Evolutionary conservation across 169 alveolate genomes (phyloP).

Genomic region (Babesia bigemina): DNA sequence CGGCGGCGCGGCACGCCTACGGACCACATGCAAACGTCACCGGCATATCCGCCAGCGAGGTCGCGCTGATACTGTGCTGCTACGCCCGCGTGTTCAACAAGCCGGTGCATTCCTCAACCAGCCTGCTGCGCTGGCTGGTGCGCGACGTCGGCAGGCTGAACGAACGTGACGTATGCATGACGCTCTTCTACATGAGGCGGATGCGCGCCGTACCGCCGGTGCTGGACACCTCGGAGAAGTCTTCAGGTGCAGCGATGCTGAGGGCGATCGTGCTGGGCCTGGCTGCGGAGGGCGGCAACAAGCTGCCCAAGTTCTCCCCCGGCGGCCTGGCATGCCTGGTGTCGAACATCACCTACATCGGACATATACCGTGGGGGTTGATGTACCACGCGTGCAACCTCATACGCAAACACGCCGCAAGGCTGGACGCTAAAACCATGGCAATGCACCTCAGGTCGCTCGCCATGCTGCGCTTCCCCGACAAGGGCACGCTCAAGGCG

Average conservation of each 20-base stretch:
- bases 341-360: conserved; percentile 50
- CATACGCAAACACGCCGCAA: conserved; percentile 24
- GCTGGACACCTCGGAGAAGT: conserved; percentile 26
- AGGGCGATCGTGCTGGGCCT: conserved; percentile 55
- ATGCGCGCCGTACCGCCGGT: conserved; percentile 48
- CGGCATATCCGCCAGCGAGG: conserved; percentile 63
- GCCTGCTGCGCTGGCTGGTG: conserved; percentile 51
- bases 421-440: conserved; percentile 54
- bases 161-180: conserved; percentile 66
- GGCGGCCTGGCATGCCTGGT: conserved; percentile 56
- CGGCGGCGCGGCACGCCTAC: conserved; percentile 48
- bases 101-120: conserved; percentile 38
- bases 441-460: conserved; percentile 61
- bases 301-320: conserved; percentile 50
- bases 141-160: conserved; percentile 54
- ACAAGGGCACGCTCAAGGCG: conserved; percentile 37
- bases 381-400: conserved; percentile 59
- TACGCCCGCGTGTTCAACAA: conserved; percentile 58
- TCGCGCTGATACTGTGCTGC: conserved; percentile 58
- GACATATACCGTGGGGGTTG: conserved; percentile 61
- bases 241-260: conserved; percentile 42
- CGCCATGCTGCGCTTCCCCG: conserved; percentile 44
- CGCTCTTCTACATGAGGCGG: conserved; percentile 56
- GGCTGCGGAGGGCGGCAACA: conserved; percentile 62
- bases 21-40: conserved; percentile 41